phyloP scores from a whole-genome alignment of 805 yeast genomes.

The Metschnikowia rubicola region DNA sequence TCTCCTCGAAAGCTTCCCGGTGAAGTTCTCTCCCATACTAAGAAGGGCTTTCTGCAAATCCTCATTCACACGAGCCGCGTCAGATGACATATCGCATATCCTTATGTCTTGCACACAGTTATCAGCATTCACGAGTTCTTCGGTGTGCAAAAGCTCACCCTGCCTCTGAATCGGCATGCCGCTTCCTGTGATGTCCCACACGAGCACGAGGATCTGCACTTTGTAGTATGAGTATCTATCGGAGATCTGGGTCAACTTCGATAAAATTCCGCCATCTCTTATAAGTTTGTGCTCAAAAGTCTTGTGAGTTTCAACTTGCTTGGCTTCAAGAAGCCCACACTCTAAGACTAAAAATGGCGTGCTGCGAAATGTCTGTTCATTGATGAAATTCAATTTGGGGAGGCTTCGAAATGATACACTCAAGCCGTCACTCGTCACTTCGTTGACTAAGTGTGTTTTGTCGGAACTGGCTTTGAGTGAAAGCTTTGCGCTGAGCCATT shows the following conservation, averaged over 20 bases:
- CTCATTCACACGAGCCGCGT: conserved; percentile 24
- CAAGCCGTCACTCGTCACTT: conserved; percentile 24
- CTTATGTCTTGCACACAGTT: conserved; percentile 21
- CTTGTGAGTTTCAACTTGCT: conserved; percentile 7
- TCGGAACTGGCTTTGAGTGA: conserved; percentile 31
- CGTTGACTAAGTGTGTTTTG: conserved; percentile 24
- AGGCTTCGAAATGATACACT: conserved; percentile 38
- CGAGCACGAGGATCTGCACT: conserved; percentile 38
- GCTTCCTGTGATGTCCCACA: conserved; percentile 37
- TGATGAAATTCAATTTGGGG: conserved; percentile 35
- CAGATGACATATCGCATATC: conserved; percentile 34
- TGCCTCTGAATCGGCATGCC: conserved; percentile 17
- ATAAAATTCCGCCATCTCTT: conserved; percentile 35
- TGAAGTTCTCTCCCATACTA: conserved; percentile 22
- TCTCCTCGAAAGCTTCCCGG: conserved; percentile 27
- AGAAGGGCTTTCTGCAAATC: conserved; percentile 23
- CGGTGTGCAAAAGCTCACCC: conserved; percentile 15
- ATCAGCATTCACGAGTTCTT: conserved; percentile 2
- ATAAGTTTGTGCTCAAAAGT: conserved; percentile 30
- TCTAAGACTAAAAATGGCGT: conserved; percentile 48
- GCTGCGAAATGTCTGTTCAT: conserved; percentile 35
- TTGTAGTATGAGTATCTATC: conserved; percentile 34
- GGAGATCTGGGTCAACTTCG: conserved; percentile 33
- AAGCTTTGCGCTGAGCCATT: conserved; percentile 49
- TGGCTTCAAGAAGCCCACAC: conserved; percentile 41